Conservation (phyloP, 148 eudicot genomes). For the Fagopyrum tataricum region DNA sequence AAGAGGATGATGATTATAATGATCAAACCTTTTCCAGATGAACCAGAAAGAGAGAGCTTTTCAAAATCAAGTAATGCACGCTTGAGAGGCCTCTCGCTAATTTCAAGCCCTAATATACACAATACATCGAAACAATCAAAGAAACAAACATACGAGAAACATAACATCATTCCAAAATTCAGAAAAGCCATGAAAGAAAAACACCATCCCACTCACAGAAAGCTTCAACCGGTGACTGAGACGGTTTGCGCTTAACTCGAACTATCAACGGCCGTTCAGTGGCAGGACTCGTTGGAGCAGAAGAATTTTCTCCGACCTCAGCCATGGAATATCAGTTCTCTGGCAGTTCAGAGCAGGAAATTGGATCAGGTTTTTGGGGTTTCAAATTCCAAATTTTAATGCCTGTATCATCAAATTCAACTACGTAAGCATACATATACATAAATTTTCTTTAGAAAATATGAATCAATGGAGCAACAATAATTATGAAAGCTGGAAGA, state of each 20-base stretch:
- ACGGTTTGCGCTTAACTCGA: slow-evolving; percentile 38
- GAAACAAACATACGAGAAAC: neutral
- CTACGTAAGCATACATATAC: too few species aligned
- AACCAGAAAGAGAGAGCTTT: slow-evolving; percentile 26
- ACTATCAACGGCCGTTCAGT: slow-evolving; percentile 28
- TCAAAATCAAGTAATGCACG: slow-evolving; percentile 33
- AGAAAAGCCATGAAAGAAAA: neutral
- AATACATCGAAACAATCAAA: neutral
- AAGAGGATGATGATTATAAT: neutral
- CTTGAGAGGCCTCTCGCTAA: slow-evolving; percentile 37
- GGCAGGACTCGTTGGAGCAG: neutral
- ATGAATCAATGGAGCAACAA: too few species aligned
- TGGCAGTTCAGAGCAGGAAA: neutral
- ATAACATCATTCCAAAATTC: neutral
- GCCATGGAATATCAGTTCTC: slow-evolving; percentile 14
- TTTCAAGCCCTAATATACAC: slow-evolving; percentile 33
- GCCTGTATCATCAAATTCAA: too few species aligned
- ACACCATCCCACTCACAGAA: slow-evolving; percentile 20
- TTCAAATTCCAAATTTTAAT: too few species aligned
- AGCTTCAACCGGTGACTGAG: slow-evolving; percentile 39
- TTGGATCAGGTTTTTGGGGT: neutral
- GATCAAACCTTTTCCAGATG: slow-evolving; percentile 19
- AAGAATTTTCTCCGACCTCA: slow-evolving; percentile 22
- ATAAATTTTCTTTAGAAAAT: too few species aligned
- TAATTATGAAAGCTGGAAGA: too few species aligned